Base-by-base conservation (phyloP, 768 basidiomycete species). In the Astraeus odoratus region DNA sequence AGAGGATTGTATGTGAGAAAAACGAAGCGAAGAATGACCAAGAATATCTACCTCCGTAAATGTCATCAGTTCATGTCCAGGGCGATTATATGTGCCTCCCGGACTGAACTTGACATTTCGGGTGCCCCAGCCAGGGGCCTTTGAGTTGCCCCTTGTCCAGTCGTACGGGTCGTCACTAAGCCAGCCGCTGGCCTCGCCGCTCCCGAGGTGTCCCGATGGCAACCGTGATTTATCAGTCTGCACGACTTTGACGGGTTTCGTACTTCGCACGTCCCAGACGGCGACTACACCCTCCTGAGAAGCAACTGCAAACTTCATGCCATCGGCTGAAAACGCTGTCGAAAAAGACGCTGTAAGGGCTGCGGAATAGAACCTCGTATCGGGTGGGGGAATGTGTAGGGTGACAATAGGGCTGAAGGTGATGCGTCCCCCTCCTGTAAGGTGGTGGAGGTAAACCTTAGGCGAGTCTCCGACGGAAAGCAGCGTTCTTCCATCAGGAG, bases 391-490 rank as follows among this genome's bases (percentile, higher is more conserved):
- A 8, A 88, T 73, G 20, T 72, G 66, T 52, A 90, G 78, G n/a
- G 77, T 81, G 1, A 73, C 69, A 51, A 91, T 83, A 30, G 76
- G 78, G 15, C 75, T 60, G 52, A 91, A 87, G 3, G 76, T 67
- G 51, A 86, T 68, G 22, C 60, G 67, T 12, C 75, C 65, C 23
- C 84, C 81, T 31, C 83, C 83, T 2, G 78, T 75, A 48, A 94
- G 74, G 43, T 81, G 78, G 57, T 92, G 86, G 12, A 97, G 74
- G 58, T 81, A 86, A 9, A 94, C 81, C 46, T 89, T 83, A 35
- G 82, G 79, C 8, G 91, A 92, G 60, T 97, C 93, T 19, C 94
- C 93, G 0, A 94, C 93, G 3, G 85, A 90, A 1, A 96, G 77
- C 12, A 97, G 74, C 0, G 84, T 91, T 36, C 79, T 77, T 1